phyloP scores from a whole-genome alignment of 129 eudicot genomes.

The Cynara cardunculus region DNA sequence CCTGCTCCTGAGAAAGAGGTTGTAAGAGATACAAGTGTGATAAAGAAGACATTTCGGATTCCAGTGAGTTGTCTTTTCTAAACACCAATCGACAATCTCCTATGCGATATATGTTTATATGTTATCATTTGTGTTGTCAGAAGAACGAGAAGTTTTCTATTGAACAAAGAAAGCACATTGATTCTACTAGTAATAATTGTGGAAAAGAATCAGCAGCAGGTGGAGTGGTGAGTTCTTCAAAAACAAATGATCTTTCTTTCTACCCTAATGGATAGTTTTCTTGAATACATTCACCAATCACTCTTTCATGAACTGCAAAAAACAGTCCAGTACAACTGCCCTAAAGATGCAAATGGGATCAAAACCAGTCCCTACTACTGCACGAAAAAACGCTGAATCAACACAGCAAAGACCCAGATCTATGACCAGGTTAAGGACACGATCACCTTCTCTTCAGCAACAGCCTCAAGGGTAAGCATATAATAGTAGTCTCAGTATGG shows the following conservation, averaged over 20 bases:
- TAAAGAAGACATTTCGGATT: slow-evolving; percentile 28
- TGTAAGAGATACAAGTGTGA: slow-evolving; percentile 25
- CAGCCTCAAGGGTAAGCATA: slow-evolving; percentile 53
- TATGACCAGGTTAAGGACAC: slow-evolving; percentile 18
- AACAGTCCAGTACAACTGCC: background rate
- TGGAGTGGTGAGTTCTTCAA: slow-evolving; percentile 3
- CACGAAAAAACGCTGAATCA: slow-evolving; percentile 21
- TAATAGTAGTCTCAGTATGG: background rate
- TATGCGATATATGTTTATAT: background rate
- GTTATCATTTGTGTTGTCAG: slow-evolving; percentile 26
- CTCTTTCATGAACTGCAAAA: slow-evolving; percentile 14
- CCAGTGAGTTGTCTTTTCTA: slow-evolving; percentile 28
- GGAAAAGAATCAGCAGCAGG: slow-evolving; percentile 9
- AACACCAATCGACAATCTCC: background rate
- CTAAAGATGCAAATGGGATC: background rate
- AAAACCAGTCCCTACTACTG: slow-evolving; percentile 7
- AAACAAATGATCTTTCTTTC: background rate
- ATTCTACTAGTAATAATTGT: background rate
- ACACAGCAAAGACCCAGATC: slow-evolving; percentile 23
- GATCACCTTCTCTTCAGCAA: slow-evolving; percentile 20
- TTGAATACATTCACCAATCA: background rate
- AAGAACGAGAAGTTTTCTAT: slow-evolving; percentile 21
- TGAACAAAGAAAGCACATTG: slow-evolving; percentile 9
- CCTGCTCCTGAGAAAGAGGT: slow-evolving; percentile 34
- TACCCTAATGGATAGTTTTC: background rate